Conservation (phyloP, 352 stramenopile genomes). For the Phytophthora capsici region DNA sequence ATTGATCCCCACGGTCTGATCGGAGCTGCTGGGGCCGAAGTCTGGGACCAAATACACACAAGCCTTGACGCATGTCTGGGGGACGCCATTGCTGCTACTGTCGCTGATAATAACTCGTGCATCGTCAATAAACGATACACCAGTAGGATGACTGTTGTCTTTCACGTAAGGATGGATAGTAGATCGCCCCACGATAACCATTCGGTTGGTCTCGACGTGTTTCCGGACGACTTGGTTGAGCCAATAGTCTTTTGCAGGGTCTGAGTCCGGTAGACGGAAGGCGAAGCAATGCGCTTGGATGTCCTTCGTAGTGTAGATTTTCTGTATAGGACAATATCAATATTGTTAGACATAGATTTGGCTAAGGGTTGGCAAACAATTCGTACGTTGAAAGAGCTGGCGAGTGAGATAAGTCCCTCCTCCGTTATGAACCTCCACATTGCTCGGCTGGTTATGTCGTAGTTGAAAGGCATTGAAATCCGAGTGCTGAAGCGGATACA, state of each 20-base stretch:
- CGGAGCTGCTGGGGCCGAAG: slow-evolving; percentile 23
- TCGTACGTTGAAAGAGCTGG: slow-evolving; percentile 33
- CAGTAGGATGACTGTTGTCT: slow-evolving; percentile 29
- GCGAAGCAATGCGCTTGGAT: slow-evolving; percentile 33
- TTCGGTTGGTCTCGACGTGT: slow-evolving; percentile 23
- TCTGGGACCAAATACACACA: slow-evolving; percentile 40
- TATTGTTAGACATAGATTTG: not conserved
- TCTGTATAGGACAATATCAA: slow-evolving; percentile 13
- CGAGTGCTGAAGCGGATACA: slow-evolving; percentile 34
- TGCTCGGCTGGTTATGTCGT: slow-evolving; percentile 28
- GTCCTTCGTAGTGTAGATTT: slow-evolving; percentile 38
- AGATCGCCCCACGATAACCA: slow-evolving; percentile 31
- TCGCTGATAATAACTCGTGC: slow-evolving; percentile 24
- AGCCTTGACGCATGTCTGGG: slow-evolving; percentile 21
- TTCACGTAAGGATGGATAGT: slow-evolving; percentile 38
- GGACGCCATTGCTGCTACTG: slow-evolving; percentile 13
- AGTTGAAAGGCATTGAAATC: slow-evolving; percentile 29
- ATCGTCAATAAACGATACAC: slow-evolving; percentile 33
- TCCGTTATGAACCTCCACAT: slow-evolving; percentile 35
- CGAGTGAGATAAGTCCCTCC: slow-evolving; percentile 27
- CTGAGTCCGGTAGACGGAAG: slow-evolving; percentile 18
- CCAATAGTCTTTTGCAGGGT: slow-evolving; percentile 30
- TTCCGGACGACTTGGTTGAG: slow-evolving; percentile 31
- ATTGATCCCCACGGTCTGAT: slow-evolving; percentile 26
- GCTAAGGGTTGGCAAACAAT: too few species aligned